A percentile compares a stretch with the other conserved stretches of the same genome.
Evolutionary conservation across 2,329 filamentous ascomycete genomes (phyloP).

Genomic region (Ophiosphaerella korrae): DNA sequence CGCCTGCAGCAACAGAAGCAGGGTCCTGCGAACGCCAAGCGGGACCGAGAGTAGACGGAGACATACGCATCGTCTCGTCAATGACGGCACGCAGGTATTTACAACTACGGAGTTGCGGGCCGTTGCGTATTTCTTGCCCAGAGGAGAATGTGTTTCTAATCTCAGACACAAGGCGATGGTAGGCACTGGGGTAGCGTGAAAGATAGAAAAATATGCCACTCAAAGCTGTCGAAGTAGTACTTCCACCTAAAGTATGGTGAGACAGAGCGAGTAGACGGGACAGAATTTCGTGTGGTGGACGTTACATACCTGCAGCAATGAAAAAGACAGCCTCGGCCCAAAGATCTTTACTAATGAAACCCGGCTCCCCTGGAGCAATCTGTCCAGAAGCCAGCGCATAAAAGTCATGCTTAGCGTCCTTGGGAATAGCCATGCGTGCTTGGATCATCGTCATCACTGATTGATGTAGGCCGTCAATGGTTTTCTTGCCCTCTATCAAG

Average conservation of each 20-base stretch:
- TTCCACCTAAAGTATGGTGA: too few species aligned
- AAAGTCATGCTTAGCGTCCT: neutral
- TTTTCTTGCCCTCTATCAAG: too few species aligned
- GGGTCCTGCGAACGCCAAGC: neutral
- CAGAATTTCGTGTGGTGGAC: too few species aligned
- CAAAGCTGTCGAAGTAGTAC: conserved; percentile 8
- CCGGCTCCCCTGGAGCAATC: neutral
- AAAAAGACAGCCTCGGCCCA: neutral
- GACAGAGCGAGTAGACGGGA: too few species aligned
- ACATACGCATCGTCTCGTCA: conserved; percentile 25
- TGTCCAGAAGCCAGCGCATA: neutral
- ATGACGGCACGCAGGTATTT: conserved; percentile 24
- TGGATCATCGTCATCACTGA: neutral
- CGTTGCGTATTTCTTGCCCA: conserved; percentile 17
- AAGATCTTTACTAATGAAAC: neutral
- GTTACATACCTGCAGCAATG: neutral
- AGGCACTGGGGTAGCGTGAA: neutral
- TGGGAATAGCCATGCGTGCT: neutral
- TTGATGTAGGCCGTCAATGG: too few species aligned
- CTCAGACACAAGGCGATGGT: conserved; percentile 6
- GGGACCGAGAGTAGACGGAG: conserved; percentile 12
- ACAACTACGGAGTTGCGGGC: conserved; percentile 11
- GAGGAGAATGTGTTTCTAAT: conserved; percentile 11
- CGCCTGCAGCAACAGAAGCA: neutral
- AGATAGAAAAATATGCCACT: conserved; percentile 10